Conservation (phyloP, 352 stramenopile genomes). For the Globisporangium yorkense region DNA sequence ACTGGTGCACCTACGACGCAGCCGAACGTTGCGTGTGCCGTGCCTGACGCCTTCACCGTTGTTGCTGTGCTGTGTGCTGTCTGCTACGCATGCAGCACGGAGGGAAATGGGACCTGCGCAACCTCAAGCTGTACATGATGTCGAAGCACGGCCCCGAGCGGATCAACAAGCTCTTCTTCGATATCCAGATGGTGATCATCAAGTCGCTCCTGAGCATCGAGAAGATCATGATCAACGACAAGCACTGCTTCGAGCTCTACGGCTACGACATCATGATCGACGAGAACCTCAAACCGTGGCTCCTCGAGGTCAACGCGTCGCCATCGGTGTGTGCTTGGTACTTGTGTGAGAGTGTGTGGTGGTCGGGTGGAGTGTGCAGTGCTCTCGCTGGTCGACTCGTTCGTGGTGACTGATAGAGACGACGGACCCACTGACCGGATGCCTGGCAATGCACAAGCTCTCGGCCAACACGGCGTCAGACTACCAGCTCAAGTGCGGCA, state of each 20-base stretch:
- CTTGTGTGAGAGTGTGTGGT: background rate
- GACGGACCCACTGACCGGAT: background rate
- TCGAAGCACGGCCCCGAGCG: conserved; percentile 74
- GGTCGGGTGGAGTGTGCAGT: background rate
- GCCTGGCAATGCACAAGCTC: conserved; percentile 34
- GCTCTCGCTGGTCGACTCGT: too few species aligned
- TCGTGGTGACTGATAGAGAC: too few species aligned
- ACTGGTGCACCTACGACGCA: background rate
- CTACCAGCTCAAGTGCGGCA: conserved; percentile 91
- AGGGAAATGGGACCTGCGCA: conserved; percentile 90
- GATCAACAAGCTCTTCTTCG: conserved; percentile 85
- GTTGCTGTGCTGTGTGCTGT: background rate
- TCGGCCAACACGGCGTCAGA: conserved; percentile 90
- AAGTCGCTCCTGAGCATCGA: conserved; percentile 86
- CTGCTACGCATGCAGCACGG: conserved; percentile 41
- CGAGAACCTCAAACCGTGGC: conserved; percentile 87
- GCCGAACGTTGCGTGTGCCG: background rate
- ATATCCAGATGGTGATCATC: conserved; percentile 89
- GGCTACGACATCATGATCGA: conserved; percentile 93
- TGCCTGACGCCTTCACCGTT: background rate
- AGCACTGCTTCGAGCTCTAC: conserved; percentile 95
- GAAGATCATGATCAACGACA: conserved; percentile 94
- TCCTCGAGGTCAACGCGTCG: conserved; percentile 93
- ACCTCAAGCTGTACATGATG: conserved; percentile 91
- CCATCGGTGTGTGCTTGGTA: conserved; percentile 53